These are phyloP conservation scores for Trichoderma koningiopsis DNA, from an alignment of 2,329 filamentous ascomycete genomes.

Conservation along the genomic window DNA sequence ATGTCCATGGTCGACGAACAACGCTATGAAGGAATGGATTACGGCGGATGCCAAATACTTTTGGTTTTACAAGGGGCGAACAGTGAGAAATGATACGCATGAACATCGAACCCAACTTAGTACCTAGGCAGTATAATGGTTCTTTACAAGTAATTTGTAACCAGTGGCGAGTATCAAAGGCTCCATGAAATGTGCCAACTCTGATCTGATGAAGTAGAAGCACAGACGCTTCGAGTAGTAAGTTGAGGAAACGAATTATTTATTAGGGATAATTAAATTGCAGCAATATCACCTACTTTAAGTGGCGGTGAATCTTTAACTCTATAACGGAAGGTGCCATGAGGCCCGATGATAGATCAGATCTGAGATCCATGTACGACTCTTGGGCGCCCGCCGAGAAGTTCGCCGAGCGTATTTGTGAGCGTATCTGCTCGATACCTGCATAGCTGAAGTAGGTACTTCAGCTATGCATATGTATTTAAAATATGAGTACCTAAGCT, in stretches of 20 bases:
- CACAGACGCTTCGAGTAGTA: background rate
- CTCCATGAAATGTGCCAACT: background rate
- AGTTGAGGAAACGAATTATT: background rate
- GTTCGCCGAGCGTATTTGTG: too few relatives aligned
- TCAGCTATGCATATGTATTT: too few relatives aligned
- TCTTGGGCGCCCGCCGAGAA: too few relatives aligned
- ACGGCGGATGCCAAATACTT: background rate
- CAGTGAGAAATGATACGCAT: background rate
- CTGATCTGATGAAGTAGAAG: background rate
- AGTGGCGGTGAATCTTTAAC: background rate
- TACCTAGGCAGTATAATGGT: constrained; percentile 12
- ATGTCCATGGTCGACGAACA: background rate
- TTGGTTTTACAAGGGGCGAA: background rate
- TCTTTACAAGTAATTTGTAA: background rate
- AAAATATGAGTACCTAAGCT: too few relatives aligned
- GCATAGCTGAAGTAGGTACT: too few relatives aligned
- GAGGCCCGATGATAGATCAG: background rate
- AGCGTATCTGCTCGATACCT: too few relatives aligned
- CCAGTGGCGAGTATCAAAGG: background rate
- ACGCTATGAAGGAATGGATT: background rate
- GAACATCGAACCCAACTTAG: constrained; percentile 1
- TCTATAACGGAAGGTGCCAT: background rate
- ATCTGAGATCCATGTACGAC: background rate
- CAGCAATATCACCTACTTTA: background rate
- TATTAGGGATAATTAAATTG: too few relatives aligned